These are phyloP conservation scores for Talaromyces sp. DNA, from an alignment of 2,329 filamentous ascomycete species.

Conservation along the genomic window DNA sequence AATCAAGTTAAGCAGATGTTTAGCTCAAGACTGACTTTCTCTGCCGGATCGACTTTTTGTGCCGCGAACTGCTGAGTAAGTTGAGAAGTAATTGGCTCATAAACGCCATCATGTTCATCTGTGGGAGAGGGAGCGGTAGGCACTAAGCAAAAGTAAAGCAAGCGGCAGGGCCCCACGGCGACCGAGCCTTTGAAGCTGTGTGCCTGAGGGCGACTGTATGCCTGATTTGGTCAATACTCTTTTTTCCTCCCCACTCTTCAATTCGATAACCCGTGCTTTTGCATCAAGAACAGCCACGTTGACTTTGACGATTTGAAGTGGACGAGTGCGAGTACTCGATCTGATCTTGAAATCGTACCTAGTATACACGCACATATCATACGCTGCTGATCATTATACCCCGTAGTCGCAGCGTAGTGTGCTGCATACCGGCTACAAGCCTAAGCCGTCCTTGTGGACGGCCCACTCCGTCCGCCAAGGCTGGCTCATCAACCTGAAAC, in stretches of 20 bases:
- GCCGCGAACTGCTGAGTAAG: neutral
- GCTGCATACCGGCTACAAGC: neutral
- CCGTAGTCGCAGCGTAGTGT: neutral
- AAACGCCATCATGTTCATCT: neutral
- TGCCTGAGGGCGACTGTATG: constrained; percentile 3
- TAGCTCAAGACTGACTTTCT: neutral
- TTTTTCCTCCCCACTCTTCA: neutral
- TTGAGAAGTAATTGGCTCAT: neutral
- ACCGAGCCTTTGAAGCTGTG: neutral
- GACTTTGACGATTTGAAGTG: neutral
- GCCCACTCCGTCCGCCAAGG: neutral
- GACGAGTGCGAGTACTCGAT: neutral
- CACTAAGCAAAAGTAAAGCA: neutral
- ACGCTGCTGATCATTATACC: too few species aligned
- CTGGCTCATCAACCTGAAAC: constrained; percentile 7
- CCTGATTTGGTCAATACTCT: constrained; percentile 8
- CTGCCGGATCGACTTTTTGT: constrained; percentile 1
- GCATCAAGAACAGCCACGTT: neutral
- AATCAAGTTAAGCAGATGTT: neutral
- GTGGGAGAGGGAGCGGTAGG: too few species aligned
- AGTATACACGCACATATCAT: too few species aligned
- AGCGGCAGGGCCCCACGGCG: neutral
- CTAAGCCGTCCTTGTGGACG: neutral
- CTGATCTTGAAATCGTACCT: neutral
- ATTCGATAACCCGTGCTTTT: neutral